A percentile compares a stretch with the other conserved stretches of the same genome.
Evolutionary conservation across 352 stramenopile species (phyloP).

Genomic region (Globisporangium solare): DNA sequence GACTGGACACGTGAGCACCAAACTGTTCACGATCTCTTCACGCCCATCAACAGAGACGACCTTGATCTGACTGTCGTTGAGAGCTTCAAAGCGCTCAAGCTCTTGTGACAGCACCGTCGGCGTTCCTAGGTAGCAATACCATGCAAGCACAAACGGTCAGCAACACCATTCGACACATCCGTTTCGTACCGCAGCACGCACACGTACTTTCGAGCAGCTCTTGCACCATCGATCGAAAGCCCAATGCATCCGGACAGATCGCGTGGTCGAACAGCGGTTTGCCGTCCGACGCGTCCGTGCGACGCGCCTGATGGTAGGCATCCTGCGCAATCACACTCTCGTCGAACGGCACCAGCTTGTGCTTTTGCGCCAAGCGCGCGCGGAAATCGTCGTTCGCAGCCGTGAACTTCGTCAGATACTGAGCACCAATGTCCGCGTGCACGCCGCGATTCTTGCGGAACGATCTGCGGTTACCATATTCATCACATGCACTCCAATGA

Average conservation of each 20-base stretch:
- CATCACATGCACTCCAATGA: conserved; percentile 4
- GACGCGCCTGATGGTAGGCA: conserved; percentile 23
- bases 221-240: conserved; percentile 55
- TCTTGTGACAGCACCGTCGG: conserved; percentile 32
- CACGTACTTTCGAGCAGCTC: conserved; percentile 31
- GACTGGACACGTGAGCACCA: conserved; percentile 69
- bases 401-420: conserved; percentile 60
- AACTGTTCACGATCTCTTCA: conserved; percentile 50
- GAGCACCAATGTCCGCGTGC: conserved; percentile 63
- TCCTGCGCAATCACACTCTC: conserved; percentile 51
- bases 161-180: background rate
- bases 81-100: conserved; percentile 49
- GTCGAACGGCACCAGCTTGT: conserved; percentile 34
- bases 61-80: conserved; percentile 43
- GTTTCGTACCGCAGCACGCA: background rate
- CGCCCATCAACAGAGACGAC: conserved; percentile 34
- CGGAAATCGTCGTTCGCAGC: conserved; percentile 49
- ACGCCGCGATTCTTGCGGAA: conserved; percentile 52
- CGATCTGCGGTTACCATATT: conserved; percentile 17
- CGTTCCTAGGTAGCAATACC: conserved; percentile 21
- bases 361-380: conserved; percentile 23
- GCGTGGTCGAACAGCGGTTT: conserved; percentile 29
- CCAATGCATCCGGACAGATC: conserved; percentile 33
- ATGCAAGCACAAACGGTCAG: background rate
- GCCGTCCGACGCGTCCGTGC: background rate